Percentiles rank a stretch among this genome's conserved stretches.
phyloP scores from a whole-genome alignment of 2,329 filamentous ascomycete species.

The Penicillium sp. region DNA sequence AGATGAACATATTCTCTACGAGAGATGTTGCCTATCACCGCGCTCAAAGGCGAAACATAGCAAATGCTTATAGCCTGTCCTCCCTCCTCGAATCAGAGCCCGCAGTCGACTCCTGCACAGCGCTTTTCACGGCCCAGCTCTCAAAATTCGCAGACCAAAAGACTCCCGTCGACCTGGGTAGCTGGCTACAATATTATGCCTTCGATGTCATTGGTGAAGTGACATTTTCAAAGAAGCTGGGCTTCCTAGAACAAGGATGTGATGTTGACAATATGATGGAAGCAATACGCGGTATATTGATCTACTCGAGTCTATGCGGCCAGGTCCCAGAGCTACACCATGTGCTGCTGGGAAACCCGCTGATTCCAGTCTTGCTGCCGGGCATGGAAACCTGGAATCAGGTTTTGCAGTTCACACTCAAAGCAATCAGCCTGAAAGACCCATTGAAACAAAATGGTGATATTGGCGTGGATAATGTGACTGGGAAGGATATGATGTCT shows the following conservation, averaged over 20 bases:
- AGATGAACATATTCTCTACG: slow-evolving; percentile 25
- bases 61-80: slow-evolving; percentile 31
- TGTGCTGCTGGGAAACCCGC: neutral
- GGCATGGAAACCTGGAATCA: neutral
- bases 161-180: slow-evolving; percentile 11
- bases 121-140: slow-evolving; percentile 20
- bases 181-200: slow-evolving; percentile 32
- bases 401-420: neutral
- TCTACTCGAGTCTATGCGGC: slow-evolving; percentile 20
- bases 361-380: neutral
- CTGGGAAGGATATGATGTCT: slow-evolving; percentile 33
- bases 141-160: slow-evolving; percentile 11
- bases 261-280: slow-evolving; percentile 38
- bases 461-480: slow-evolving; percentile 17
- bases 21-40: slow-evolving; percentile 21
- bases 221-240: slow-evolving; percentile 36
- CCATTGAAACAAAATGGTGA: slow-evolving; percentile 22
- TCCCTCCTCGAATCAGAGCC: slow-evolving; percentile 29
- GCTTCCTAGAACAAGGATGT: slow-evolving; percentile 33
- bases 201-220: slow-evolving; percentile 42
- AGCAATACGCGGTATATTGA: slow-evolving; percentile 29
- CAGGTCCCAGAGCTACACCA: neutral
- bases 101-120: slow-evolving; percentile 28
- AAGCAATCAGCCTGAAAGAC: neutral
- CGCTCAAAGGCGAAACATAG: slow-evolving; percentile 21